Evolutionary conservation across 495 filamentous ascomycete species (phyloP).

Genomic region (Xylaria scruposa): DNA sequence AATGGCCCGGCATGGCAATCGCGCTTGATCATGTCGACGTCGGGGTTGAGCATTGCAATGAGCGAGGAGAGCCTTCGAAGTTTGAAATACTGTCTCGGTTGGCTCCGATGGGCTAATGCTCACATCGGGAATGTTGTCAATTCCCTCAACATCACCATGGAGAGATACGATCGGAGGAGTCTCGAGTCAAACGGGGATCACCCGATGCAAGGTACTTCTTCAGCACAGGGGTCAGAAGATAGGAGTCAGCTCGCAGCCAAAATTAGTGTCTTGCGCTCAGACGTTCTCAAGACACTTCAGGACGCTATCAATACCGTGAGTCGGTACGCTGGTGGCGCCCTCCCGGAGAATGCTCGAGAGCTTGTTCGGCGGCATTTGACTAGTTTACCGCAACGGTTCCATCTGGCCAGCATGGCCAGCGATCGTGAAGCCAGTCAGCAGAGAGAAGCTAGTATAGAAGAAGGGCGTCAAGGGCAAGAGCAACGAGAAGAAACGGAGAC

Average conservation of each 20-base stretch:
- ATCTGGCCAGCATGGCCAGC: slow-evolving; percentile 55
- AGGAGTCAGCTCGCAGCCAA: slow-evolving; percentile 56
- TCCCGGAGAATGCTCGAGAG: slow-evolving; percentile 81
- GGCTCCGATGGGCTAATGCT: slow-evolving; percentile 77
- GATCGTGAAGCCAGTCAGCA: slow-evolving; percentile 37
- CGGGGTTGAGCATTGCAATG: slow-evolving; percentile 84
- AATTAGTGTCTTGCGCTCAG: slow-evolving; percentile 72
- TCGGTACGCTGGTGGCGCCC: slow-evolving; percentile 79
- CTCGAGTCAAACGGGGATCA: slow-evolving; percentile 30
- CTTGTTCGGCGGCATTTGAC: slow-evolving; percentile 81
- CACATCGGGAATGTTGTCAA: slow-evolving; percentile 73
- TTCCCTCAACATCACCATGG: slow-evolving; percentile 71
- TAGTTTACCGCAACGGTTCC: slow-evolving; percentile 79
- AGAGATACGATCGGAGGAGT: slow-evolving; percentile 71
- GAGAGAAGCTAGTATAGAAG: slow-evolving; percentile 48
- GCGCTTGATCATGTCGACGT: slow-evolving; percentile 80
- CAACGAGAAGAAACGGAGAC: slow-evolving; percentile 44
- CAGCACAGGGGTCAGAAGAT: slow-evolving; percentile 40
- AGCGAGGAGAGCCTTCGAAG: slow-evolving; percentile 80
- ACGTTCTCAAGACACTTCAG: slow-evolving; percentile 77
- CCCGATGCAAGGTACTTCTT: slow-evolving; percentile 28
- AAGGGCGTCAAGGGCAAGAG: slow-evolving; percentile 34
- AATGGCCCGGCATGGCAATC: slow-evolving; percentile 69
- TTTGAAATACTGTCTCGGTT: slow-evolving; percentile 76
- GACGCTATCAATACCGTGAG: slow-evolving; percentile 79